Base-by-base conservation (phyloP, 2,329 filamentous ascomycete genomes). In the Epichloe hybrida region DNA sequence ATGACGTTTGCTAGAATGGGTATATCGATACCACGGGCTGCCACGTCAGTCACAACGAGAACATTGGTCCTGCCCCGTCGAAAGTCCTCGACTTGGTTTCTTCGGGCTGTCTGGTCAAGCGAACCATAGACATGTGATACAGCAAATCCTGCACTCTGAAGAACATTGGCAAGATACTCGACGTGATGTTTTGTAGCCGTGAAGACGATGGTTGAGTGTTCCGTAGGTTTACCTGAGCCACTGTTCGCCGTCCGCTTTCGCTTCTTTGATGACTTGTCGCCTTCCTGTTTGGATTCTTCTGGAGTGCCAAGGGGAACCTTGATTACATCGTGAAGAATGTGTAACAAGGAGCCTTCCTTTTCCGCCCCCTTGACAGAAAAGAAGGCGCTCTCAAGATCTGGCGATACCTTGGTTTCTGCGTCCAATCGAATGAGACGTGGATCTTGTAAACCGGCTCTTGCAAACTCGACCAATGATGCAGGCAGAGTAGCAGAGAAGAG, bases 141-240 rank as follows among this genome's bases (percentile, higher is more conserved):
- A 2, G 90, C 81, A 63, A 91, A 98, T 2, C 90, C 91, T 15
- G 86, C 81, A 49, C 84, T 72, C 27, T 77, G 76, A n/a, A 98
- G 74, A n/a, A 98, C 69, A 42, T 80, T 79, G 39, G 86, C 81
- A 4, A 98, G 70, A 62, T 97, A 98, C 60, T 98, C 94, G 49
- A 98, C 93, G 62, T 96, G 89, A 68, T 98, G 93, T 64, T 98
- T 97, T 0, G 93, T 97, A 2, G 91, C 87, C 0, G 88, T 81
- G 62, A 98, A 98, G 4, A 98, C 74, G 58, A 98, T 96, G 0
- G 94, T 98, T 0, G 93, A 96, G 64, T 95, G 84, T 53, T 87
- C 79, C 0, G 89, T 93, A 2, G 89, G 88, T 50, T 85, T 87
- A 37, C 75, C 75, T 2, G 74, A 68, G 11, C 71, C 62, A 53